Base-by-base conservation (phyloP, 345 rosid genomes). In the Geranium rotundifolium region DNA sequence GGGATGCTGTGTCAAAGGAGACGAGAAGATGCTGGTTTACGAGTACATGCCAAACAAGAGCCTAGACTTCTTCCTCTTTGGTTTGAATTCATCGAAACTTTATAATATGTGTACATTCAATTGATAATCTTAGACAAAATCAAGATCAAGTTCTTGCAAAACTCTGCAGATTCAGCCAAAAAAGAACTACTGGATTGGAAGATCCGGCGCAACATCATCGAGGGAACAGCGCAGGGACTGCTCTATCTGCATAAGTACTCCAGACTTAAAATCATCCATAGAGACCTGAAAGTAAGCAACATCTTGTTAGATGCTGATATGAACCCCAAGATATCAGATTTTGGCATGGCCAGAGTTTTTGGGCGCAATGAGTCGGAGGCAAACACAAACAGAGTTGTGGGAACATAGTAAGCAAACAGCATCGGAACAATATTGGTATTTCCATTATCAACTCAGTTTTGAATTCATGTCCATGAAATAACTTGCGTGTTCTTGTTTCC, bases 351-450 rank as follows among this genome's bases (percentile, higher is more conserved):
- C 30, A 69, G 84, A 61, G 67, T 80, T 49, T 80, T 80, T 39
- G 84, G 79, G 20, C 65, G 71, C 23, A 79, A 80, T 50, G 76
- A 72, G 63, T 72, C 77, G 10, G 73, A 73, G 58, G 79, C 79
- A 18, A 74, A 60, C 57, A 80, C 84, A 1, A 72, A 19, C 56
- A 74, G 81, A 58, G 74, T 80, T 23, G 81, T 80, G 1, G 84
- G 84, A 72, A 80, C 84, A 56, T 80, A 80, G 81, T 80, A 72
- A 72, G 81, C 34, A 6, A n/a, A n/a, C n/a, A n/a, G n/a, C n/a
- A n/a, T n/a, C n/a, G n/a, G n/a, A n/a, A n/a, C n/a, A n/a, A n/a
- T n/a, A n/a, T n/a, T n/a, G n/a, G n/a, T n/a, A n/a, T n/a, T n/a
- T n/a, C n/a, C n/a, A n/a, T n/a, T n/a, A n/a, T n/a, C n/a, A n/a